A percentile compares a stretch with the other conserved stretches of the same genome.
phyloP scores from a whole-genome alignment of 345 rosid species.

The Balakata baccata region DNA sequence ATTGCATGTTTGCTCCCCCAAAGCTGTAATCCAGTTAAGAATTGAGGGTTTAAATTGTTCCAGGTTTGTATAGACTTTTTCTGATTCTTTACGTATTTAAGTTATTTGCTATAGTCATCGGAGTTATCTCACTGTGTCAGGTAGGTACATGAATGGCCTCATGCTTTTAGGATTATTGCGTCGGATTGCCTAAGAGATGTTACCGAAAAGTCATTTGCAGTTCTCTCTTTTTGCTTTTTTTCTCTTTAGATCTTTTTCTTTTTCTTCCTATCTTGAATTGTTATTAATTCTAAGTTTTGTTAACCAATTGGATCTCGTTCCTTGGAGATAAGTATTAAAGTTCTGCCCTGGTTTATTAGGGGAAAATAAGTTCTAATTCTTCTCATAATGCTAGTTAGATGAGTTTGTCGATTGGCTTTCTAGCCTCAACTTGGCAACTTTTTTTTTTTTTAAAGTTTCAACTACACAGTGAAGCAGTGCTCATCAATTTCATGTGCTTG shows the following conservation, averaged over 20 bases:
- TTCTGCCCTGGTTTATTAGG: background rate
- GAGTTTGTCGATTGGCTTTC: background rate
- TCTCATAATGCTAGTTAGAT: background rate
- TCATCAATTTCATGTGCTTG: too few species aligned
- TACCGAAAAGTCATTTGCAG: too few species aligned
- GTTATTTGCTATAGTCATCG: background rate
- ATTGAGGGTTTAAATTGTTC: background rate
- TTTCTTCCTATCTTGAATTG: too few species aligned
- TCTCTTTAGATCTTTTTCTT: background rate
- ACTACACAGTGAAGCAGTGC: too few species aligned
- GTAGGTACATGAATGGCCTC: background rate
- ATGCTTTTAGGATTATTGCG: background rate
- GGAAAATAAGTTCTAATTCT: background rate
- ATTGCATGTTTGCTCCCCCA: background rate
- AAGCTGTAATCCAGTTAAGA: slow-evolving; percentile 1
- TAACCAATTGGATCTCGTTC: background rate
- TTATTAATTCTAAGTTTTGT: background rate
- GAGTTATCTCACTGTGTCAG: background rate
- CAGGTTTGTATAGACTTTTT: background rate
- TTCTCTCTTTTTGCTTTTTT: background rate
- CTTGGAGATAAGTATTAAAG: background rate
- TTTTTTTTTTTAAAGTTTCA: too few species aligned
- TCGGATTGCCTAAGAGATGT: background rate
- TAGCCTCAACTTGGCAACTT: background rate
- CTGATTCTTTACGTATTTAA: background rate